Evolutionary conservation across 2,329 filamentous ascomycete genomes (phyloP).

Genomic region (Penicillium sp.): DNA sequence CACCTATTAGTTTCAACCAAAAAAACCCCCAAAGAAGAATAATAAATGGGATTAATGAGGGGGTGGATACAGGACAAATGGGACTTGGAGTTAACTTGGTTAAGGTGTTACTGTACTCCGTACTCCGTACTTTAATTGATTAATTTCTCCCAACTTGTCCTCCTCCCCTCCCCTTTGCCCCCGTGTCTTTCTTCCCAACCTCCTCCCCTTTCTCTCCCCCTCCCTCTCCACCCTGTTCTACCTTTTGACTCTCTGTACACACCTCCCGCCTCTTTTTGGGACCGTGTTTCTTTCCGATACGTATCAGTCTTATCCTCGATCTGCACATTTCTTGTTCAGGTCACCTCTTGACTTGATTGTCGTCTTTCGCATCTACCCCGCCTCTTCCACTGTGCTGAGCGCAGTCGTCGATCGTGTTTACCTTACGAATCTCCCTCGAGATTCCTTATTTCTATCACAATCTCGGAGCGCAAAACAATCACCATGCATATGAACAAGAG

Average conservation of each 20-base stretch:
- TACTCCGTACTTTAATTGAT: slow-evolving; percentile 23
- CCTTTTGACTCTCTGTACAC: slow-evolving; percentile 7
- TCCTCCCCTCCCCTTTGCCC: not conserved
- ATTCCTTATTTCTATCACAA: not conserved
- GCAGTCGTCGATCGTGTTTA: slow-evolving; percentile 7
- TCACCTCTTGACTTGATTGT: slow-evolving; percentile 4
- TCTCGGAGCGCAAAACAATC: slow-evolving; percentile 19
- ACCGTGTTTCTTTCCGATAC: slow-evolving; percentile 4
- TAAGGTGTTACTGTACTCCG: not conserved
- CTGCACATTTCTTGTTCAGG: not conserved
- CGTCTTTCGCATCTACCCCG: slow-evolving; percentile 17
- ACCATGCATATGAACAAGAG: slow-evolving; percentile 78
- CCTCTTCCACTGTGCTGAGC: slow-evolving; percentile 13
- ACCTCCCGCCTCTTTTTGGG: slow-evolving; percentile 11
- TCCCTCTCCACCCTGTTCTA: slow-evolving; percentile 7
- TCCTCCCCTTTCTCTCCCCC: slow-evolving; percentile 14
- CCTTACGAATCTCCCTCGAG: not conserved
- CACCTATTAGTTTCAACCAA: not conserved
- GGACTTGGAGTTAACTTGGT: not conserved
- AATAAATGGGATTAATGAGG: slow-evolving; percentile 6
- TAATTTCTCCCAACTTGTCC: not conserved
- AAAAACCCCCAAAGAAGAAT: not conserved
- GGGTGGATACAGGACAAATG: not conserved
- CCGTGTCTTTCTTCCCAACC: slow-evolving; percentile 26
- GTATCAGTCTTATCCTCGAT: slow-evolving; percentile 8